Evolutionary conservation across 2,329 filamentous ascomycete species (phyloP).

Genomic region (Tolypocladium tropicale): DNA sequence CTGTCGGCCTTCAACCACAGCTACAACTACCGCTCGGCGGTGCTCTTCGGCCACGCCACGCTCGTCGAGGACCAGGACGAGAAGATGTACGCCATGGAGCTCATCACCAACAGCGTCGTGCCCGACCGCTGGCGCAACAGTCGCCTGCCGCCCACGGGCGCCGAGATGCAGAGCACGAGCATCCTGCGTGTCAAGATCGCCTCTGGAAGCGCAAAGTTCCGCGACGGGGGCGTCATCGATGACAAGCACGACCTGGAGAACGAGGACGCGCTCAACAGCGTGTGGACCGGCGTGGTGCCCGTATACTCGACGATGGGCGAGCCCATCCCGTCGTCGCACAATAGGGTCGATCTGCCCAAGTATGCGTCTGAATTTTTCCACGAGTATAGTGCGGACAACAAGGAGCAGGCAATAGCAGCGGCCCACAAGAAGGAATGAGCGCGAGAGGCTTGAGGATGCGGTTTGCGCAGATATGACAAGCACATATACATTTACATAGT

Average conservation of each 20-base stretch:
- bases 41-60: slow-evolving; percentile 64
- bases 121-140: slow-evolving; percentile 58
- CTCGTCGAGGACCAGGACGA: slow-evolving; percentile 58
- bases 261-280: slow-evolving; percentile 24
- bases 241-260: slow-evolving; percentile 38
- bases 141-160: slow-evolving; percentile 58
- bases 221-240: slow-evolving; percentile 52
- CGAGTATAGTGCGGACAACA: slow-evolving; percentile 25
- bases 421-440: slow-evolving; percentile 10
- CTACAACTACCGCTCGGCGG: slow-evolving; percentile 77
- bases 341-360: slow-evolving; percentile 49
- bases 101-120: slow-evolving; percentile 68
- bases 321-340: slow-evolving; percentile 50
- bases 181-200: slow-evolving; percentile 60
- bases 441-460: neutral
- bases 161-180: slow-evolving; percentile 66
- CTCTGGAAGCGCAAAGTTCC: slow-evolving; percentile 66
- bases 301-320: slow-evolving; percentile 54
- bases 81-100: slow-evolving; percentile 66
- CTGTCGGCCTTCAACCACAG: slow-evolving; percentile 73
- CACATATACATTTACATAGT: too few relatives aligned
- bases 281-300: slow-evolving; percentile 51
- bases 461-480: neutral
- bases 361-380: slow-evolving; percentile 42
- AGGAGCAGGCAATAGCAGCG: slow-evolving; percentile 16